Base-by-base conservation (phyloP, 164 flowering plant species). In the Piper betle region DNA sequence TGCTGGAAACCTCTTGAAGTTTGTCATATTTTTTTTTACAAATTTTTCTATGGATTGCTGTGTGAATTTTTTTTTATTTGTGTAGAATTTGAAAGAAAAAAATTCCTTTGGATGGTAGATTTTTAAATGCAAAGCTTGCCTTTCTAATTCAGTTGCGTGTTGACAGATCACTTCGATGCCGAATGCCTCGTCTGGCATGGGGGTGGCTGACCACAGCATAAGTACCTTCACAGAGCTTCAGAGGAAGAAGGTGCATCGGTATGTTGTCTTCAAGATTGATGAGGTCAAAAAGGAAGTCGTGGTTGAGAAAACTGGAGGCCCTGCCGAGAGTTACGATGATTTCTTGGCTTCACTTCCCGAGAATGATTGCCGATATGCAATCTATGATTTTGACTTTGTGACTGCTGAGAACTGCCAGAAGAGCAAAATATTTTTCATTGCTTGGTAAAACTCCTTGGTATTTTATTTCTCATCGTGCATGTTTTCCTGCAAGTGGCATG, bases 341-440 rank as follows among this genome's bases (percentile, higher is more conserved):
- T 88, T 88, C 63, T 61, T 79, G 3, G 86, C 80, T 8, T 62
- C 93, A n/a, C 64, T 86, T 68, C 96, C 96, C 0, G 93, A 86
- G 63, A 83, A 82, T 72, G 96, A 88, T 66, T 86, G 96, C 68
- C 75, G 96, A 63, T 88, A 84, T 71, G 96, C 93, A 3, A 80
- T 88, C 11, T 88, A 78, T 75, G 96, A 88, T 73, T 88, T 68
- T 60, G 93, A 88, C 69, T 88, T 75, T 60, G 93, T 88, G 66
- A 88, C 91, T 57, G 69, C 86, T 33, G 91, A 88, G 70, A 86
- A 88, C 66, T 88, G 96, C 65, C 96, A 83, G 68, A 85, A 85
- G 79, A 88, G 91, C 96, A 86, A 88, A 75, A 86, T 88, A 17
- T 88, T 85, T 73, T 88, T 88, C 80, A 79, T 88, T 64, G 84